Evolutionary conservation across 768 basidiomycete genomes (phyloP).

Genomic region (Trametopsis cervina): DNA sequence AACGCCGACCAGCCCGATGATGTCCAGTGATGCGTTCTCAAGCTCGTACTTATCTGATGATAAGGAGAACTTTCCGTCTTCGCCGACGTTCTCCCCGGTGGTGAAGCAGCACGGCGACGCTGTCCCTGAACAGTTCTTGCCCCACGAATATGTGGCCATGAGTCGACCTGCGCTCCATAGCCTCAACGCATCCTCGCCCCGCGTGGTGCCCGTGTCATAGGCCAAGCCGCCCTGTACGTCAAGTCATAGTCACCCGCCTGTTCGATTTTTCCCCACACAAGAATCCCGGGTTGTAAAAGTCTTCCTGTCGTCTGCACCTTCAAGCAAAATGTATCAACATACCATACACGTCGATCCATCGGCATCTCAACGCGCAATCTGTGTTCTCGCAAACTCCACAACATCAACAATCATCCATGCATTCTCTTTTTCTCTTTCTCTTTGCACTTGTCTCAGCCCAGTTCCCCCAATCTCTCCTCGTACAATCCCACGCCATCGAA

Average conservation of each 20-base stretch:
- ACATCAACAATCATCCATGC: slow-evolving; percentile 29
- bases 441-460: slow-evolving; percentile 45
- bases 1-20: slow-evolving; percentile 70
- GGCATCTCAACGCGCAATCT: slow-evolving; percentile 46
- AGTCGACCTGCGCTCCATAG: slow-evolving; percentile 74
- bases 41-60: slow-evolving; percentile 56
- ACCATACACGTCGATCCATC: slow-evolving; percentile 50
- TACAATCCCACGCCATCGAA: slow-evolving; percentile 14
- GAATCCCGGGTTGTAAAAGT: slow-evolving; percentile 42
- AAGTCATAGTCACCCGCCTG: slow-evolving; percentile 6
- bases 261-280: slow-evolving; percentile 11
- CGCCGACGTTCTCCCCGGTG: slow-evolving; percentile 59
- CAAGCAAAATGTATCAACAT: slow-evolving; percentile 73
- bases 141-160: slow-evolving; percentile 75
- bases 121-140: slow-evolving; percentile 45
- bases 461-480: neutral
- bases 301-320: slow-evolving; percentile 22
- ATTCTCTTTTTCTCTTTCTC: slow-evolving; percentile 34
- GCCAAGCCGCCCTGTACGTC: slow-evolving; percentile 33
- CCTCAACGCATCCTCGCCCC: slow-evolving; percentile 64
- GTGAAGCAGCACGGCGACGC: slow-evolving; percentile 62
- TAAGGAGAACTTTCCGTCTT: slow-evolving; percentile 69
- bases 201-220: slow-evolving; percentile 40
- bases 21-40: slow-evolving; percentile 43
- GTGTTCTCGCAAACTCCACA: slow-evolving; percentile 30